A percentile compares a stretch with the other conserved stretches of the same genome.
These are phyloP conservation scores for Atkinsonella texensis DNA, from an alignment of 2,329 filamentous ascomycete species.

Conservation along the genomic window DNA sequence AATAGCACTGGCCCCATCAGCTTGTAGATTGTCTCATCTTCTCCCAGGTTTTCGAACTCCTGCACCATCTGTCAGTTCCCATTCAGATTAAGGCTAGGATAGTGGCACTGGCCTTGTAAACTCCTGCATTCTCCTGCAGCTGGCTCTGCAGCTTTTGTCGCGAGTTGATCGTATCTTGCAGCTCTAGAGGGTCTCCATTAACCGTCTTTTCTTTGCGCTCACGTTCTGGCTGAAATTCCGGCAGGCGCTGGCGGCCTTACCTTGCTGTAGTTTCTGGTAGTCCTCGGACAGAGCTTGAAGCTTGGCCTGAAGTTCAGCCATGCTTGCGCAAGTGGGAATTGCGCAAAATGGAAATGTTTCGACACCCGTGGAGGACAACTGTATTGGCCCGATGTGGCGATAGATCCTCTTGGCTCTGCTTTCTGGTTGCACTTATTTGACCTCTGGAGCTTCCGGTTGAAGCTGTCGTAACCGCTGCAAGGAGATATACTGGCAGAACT, in stretches of 20 bases:
- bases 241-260: constrained; percentile 29
- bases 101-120: constrained; percentile 53
- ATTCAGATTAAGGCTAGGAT: not conserved
- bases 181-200: constrained; percentile 41
- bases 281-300: constrained; percentile 78
- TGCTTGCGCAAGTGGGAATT: constrained; percentile 19
- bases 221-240: no score
- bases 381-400: no score
- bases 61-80: constrained; percentile 21
- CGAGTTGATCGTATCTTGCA: constrained; percentile 63
- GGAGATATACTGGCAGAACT: not conserved
- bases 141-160: constrained; percentile 90
- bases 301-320: constrained; percentile 63
- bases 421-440: not conserved
- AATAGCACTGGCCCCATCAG: constrained; percentile 82
- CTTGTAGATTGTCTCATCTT: constrained; percentile 89
- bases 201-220: not conserved
- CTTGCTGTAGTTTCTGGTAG: constrained; percentile 76
- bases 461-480: not conserved
- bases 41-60: constrained; percentile 72
- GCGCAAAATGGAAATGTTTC: not conserved
- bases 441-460: not conserved
- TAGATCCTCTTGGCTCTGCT: no score
- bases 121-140: constrained; percentile 81
- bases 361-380: not conserved